Evolutionary conservation across 1,139 yeast species (phyloP).

Genomic region (Yamadazyma dushanensis): DNA sequence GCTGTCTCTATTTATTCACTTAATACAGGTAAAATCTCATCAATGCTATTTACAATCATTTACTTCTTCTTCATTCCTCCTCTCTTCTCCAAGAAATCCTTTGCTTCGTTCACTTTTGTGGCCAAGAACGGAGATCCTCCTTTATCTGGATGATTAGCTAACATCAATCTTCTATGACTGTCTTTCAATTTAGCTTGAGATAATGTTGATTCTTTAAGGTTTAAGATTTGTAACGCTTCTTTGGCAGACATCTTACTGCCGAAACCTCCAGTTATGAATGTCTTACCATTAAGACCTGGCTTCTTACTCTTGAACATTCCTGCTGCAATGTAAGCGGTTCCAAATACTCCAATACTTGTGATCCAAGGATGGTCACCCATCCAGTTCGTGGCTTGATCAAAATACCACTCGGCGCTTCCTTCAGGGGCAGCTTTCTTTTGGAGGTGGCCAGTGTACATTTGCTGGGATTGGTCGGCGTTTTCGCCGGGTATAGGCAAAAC

Average conservation of each 20-base stretch:
- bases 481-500: conserved; percentile 15
- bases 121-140: conserved; percentile 97
- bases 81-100: conserved; percentile 86
- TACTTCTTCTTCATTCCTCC: conserved; percentile 56
- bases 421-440: conserved; percentile 44
- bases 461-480: conserved; percentile 16
- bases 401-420: conserved; percentile 63
- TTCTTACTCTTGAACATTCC: conserved; percentile 69
- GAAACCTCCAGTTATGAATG: conserved; percentile 83
- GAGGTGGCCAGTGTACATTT: conserved; percentile 41
- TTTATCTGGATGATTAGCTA: conserved; percentile 97
- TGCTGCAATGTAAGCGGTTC: conserved; percentile 63
- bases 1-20: too few species aligned
- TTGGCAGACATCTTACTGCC: conserved; percentile 85
- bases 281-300: conserved; percentile 72
- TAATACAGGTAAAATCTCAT: too few species aligned
- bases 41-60: conserved; percentile 3
- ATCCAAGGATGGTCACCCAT: conserved; percentile 78
- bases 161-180: conserved; percentile 80
- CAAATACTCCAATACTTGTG: conserved; percentile 69
- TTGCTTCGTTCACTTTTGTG: conserved; percentile 96
- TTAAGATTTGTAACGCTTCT: conserved; percentile 88
- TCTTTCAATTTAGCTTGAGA: conserved; percentile 82
- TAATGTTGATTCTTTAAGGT: conserved; percentile 76
- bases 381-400: conserved; percentile 62